Conservation (phyloP, 148 eudicot species). For the Vaccinium macrocarpon region DNA sequence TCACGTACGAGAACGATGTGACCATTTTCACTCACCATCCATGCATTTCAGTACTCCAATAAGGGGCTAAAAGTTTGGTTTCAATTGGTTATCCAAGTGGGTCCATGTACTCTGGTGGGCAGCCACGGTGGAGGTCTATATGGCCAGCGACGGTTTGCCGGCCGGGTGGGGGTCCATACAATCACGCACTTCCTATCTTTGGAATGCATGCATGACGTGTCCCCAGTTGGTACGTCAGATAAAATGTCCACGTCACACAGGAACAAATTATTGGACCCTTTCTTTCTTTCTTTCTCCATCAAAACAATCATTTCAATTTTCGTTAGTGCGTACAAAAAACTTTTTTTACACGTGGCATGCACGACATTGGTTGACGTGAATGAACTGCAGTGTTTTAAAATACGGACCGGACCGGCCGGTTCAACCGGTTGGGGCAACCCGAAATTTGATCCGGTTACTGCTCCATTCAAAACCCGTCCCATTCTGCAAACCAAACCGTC, state of each 20-base stretch:
- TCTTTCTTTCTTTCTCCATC: background rate
- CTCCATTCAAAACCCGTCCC: too few species aligned
- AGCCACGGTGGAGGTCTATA: conserved; percentile 5
- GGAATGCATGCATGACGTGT: background rate
- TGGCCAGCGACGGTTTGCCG: conserved; percentile 6
- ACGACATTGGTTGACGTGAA: background rate
- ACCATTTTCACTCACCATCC: background rate
- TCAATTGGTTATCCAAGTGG: background rate
- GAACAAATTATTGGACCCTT: background rate
- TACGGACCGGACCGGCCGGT: too few species aligned
- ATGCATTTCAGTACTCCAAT: background rate
- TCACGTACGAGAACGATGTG: background rate
- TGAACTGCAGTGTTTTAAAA: too few species aligned
- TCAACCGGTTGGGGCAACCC: too few species aligned
- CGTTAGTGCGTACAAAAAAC: background rate
- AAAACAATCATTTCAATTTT: background rate
- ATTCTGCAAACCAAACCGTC: too few species aligned
- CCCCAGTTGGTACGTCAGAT: background rate
- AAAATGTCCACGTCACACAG: background rate
- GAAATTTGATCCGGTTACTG: too few species aligned
- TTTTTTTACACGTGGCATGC: background rate
- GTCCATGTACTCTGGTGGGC: background rate
- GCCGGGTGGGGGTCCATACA: conserved; percentile 7
- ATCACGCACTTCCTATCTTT: background rate
- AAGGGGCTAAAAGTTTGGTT: background rate